Evolutionary conservation across 306 rosid species (phyloP), one percentile per base, ranked within the genome.

Genomic region (Glycine tomentella): DNA sequence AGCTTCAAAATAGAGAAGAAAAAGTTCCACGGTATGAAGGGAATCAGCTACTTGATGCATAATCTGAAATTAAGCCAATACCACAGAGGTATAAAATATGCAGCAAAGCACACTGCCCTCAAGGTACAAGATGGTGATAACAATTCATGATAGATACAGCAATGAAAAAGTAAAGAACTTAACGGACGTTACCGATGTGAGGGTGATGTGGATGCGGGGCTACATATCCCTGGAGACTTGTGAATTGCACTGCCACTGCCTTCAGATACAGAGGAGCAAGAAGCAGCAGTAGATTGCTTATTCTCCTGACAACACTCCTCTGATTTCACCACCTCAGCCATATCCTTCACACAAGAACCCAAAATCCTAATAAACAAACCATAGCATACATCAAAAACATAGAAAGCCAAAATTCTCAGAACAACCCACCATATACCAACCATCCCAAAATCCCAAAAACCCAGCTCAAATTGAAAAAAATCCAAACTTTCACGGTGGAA

Each of bases 251-350:
- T 88, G 25, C 84, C 95, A 81, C 96, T 85, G 56, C 91, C 92
- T 88, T 93, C 97, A 17, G 97, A 95, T 3, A 83, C 84, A 80
- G 98, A 91, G 34, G 97, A 95, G 87, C 93, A 87, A 14, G 97
- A 88, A 55, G 94, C 94, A 69, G 92, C 93, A 15, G 91, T 88
- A 11, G 94, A 83, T 87, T 93, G 97, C 78, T 93, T 95, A 90
- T 95, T 95, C 93, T 91, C 99, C 72, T 81, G 87, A 87, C 98
- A 92, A 80, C 88, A 84, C 88, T 90, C 97, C 83, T 95, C 98
- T 15, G 83, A 77, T 82, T 90, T 90, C 81, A 67, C 78, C 81
- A 57, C 77, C 76, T 81, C 98, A 56, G 81, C 87, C 96, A 92
- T 92, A 79, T 78, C 88, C 83, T 87, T 85, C 87, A 25, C 31